Base-by-base conservation (phyloP, 2,329 filamentous ascomycete species). In the Gaeumannomyces tritici region DNA sequence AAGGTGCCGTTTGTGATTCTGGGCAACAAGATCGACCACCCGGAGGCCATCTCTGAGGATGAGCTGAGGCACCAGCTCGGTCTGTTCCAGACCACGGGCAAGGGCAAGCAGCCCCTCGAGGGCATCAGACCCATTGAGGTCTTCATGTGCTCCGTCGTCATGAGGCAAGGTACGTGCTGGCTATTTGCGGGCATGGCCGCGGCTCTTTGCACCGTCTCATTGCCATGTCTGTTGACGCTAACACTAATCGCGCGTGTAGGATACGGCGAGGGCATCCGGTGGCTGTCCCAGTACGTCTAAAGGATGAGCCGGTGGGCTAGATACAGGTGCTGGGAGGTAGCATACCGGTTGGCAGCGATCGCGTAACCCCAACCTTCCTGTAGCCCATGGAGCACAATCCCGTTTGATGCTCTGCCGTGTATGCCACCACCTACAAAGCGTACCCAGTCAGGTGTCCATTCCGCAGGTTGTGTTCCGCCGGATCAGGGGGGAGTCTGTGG, bases 11-110 rank as follows among this genome's bases (percentile, higher is more conserved):
- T 98, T 76, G 86, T 98, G 65, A 87, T 99, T 70, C 86, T 99
- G 66, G 95, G 95, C 70, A 99, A 99, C 87, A 99, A 99, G 87
- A 99, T 99, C 76, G 95, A 99, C 77, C 93, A 98, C 80, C 93
- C 93, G 62, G 90, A 96, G 69, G 95, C 95, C 66, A 88, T 98
- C 62, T 93, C 89, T 67, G 95, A 99, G 83, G 93, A 98, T 71
- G 91, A 97, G 80, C 84, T 98, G 73, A 86, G 95, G 76, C 89
- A 93, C 74, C 89, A 93, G 75, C 83, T 99, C 64, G 95, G 95
- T 66, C 79, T 99, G 72, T 98, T 96, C 79, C 93, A 98, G 79
- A 96, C 93, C 62, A 96, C 91, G 65, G 93, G 93, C 71, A 96
- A 97, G 85, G 92, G 92, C 77, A 96, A 96, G 83, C 88, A 96